A percentile compares a stretch with the other conserved stretches of the same genome.
Evolutionary conservation across 495 filamentous ascomycete genomes (phyloP).

Genomic region (Beverwykella pulmonaria): DNA sequence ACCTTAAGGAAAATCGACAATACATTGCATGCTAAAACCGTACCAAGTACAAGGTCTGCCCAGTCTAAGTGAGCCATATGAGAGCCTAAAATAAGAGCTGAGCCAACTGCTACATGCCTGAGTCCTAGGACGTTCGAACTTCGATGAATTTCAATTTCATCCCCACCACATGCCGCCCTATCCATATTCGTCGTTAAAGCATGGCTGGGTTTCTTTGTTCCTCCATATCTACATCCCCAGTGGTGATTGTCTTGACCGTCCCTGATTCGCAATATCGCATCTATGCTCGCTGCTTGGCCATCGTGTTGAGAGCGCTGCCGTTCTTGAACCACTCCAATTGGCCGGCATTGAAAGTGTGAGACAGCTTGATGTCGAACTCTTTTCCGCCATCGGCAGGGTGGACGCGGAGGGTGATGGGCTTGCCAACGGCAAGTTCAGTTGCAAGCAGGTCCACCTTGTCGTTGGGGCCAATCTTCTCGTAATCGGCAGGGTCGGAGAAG

Average conservation of each 20-base stretch:
- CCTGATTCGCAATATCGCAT: not conserved
- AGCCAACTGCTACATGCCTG: constrained; percentile 14
- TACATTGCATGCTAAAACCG: constrained; percentile 39
- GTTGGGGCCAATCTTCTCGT: constrained; percentile 92
- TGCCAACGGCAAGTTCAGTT: constrained; percentile 89
- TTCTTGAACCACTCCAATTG: constrained; percentile 99
- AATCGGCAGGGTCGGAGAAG: constrained; percentile 92
- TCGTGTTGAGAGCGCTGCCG: constrained; percentile 94
- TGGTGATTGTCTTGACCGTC: not conserved
- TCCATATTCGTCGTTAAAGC: not conserved
- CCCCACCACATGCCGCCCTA: not conserved
- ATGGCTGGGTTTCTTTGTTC: constrained; percentile 11
- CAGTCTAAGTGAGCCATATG: constrained; percentile 30
- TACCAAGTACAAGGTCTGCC: constrained; percentile 32
- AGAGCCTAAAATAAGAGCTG: constrained; percentile 20
- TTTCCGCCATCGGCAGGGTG: constrained; percentile 80
- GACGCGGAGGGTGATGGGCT: constrained; percentile 89
- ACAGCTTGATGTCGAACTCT: constrained; percentile 78
- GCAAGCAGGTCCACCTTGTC: constrained; percentile 89
- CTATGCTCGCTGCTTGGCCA: constrained; percentile 68
- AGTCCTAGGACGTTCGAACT: not conserved
- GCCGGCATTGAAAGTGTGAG: constrained; percentile 94
- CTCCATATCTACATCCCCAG: constrained; percentile 32
- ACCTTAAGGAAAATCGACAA: constrained; percentile 11
- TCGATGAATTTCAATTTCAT: constrained; percentile 4